Evolutionary conservation across 257 asterid species (phyloP).

Genomic region (Solanum neorickii): DNA sequence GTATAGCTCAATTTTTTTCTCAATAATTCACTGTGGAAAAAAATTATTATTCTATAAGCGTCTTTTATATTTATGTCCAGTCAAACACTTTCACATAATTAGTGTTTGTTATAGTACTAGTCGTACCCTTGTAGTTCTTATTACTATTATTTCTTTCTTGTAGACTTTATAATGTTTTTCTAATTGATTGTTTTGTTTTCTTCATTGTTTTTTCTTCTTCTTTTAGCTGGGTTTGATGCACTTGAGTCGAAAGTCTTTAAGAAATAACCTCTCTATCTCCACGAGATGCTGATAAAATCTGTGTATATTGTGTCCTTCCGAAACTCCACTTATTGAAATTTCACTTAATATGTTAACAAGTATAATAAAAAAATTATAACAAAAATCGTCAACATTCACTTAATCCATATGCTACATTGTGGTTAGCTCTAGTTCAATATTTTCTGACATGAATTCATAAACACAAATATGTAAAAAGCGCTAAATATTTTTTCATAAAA

Average conservation of each 20-base stretch:
- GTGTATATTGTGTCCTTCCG: accelerated
- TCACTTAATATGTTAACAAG: too few relatives aligned
- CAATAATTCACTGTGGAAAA: background rate
- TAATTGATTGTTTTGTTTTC: background rate
- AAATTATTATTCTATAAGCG: background rate
- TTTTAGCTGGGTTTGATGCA: background rate
- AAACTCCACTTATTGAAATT: too few relatives aligned
- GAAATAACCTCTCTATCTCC: too few relatives aligned
- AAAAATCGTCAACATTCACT: background rate
- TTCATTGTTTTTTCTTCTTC: too few relatives aligned
- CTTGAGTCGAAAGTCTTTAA: too few relatives aligned
- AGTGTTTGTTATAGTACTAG: too few relatives aligned
- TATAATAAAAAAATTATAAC: background rate
- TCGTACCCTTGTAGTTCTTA: background rate
- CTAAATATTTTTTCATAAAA: background rate
- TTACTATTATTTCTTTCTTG: background rate
- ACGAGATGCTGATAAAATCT: too few relatives aligned
- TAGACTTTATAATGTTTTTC: background rate
- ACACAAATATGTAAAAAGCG: background rate
- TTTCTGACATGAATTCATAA: background rate
- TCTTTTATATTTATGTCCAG: background rate
- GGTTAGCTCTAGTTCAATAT: background rate
- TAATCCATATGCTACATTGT: background rate
- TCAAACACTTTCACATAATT: background rate
- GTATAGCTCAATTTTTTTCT: background rate